A percentile compares a stretch with the other conserved stretches of the same genome.
phyloP scores from a whole-genome alignment of 441 rosid genomes.

The Croton setiger region DNA sequence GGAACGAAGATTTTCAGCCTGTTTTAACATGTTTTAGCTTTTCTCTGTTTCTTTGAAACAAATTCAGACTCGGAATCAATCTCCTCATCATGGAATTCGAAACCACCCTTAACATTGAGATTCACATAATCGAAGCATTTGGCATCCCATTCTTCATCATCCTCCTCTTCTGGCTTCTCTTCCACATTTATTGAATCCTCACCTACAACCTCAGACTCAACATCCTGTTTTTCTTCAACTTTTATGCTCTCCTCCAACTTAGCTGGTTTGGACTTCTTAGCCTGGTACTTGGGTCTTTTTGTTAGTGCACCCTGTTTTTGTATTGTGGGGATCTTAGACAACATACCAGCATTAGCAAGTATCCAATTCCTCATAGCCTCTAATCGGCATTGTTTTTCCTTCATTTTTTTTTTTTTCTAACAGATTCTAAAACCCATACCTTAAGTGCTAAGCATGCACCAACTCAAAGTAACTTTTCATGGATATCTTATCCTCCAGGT shows the following conservation, averaged over 20 bases:
- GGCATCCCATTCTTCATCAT: conserved; percentile 76
- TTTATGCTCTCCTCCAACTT: conserved; percentile 48
- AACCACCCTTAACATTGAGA: conserved; percentile 71
- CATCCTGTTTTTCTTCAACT: conserved; percentile 39
- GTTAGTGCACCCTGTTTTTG: conserved; percentile 54
- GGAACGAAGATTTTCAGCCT: conserved; percentile 70
- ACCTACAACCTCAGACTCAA: conserved; percentile 38
- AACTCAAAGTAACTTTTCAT: too few relatives aligned
- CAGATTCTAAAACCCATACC: too few relatives aligned
- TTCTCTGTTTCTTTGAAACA: conserved; percentile 48
- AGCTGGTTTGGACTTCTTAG: conserved; percentile 67
- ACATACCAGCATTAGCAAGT: conserved; percentile 56
- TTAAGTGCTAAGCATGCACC: too few relatives aligned
- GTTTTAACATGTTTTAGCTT: conserved; percentile 27
- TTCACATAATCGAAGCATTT: conserved; percentile 94
- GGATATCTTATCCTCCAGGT: too few relatives aligned
- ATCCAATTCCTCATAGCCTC: conserved; percentile 89
- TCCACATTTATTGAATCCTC: conserved; percentile 38
- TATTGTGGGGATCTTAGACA: conserved; percentile 36
- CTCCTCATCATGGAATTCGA: conserved; percentile 71
- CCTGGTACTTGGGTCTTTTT: conserved; percentile 75
- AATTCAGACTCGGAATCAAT: conserved; percentile 58
- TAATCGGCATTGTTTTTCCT: conserved; percentile 72
- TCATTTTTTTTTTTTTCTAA: too few relatives aligned
- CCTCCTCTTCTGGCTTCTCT: conserved; percentile 64